phyloP scores from a whole-genome alignment of 208 protist species.

The Trypanosoma lewisi region DNA sequence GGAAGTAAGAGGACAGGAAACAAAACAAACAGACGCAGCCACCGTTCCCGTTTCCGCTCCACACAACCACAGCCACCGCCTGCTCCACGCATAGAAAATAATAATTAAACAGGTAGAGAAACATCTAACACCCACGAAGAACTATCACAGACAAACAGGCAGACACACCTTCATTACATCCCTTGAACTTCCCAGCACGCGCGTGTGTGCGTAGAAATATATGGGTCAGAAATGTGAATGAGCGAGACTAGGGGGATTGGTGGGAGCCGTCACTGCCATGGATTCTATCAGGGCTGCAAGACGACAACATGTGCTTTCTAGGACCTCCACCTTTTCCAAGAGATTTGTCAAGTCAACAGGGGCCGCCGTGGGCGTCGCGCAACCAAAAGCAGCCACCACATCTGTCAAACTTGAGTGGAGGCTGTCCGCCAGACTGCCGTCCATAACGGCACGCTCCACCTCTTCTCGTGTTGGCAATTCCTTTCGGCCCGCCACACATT shows the following conservation, averaged over 20 bases:
- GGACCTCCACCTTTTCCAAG: constrained; percentile 25
- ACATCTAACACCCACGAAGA: too few species aligned
- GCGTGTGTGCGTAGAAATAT: neutral
- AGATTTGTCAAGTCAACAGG: constrained; percentile 24
- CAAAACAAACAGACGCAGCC: too few species aligned
- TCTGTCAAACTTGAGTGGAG: neutral
- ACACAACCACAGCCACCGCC: too few species aligned
- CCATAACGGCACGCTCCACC: constrained; percentile 46
- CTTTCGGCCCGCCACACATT: neutral
- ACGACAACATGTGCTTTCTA: constrained; percentile 33
- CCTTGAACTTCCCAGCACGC: too few species aligned
- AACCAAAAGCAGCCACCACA: neutral
- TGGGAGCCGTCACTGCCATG: constrained; percentile 36
- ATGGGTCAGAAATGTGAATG: constrained; percentile 20
- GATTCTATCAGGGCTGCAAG: constrained; percentile 40
- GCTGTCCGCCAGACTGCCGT: constrained; percentile 2
- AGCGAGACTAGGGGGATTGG: constrained; percentile 55
- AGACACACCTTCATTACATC: neutral
- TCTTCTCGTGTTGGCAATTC: constrained; percentile 34
- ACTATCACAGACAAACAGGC: neutral
- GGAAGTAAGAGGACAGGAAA: too few species aligned
- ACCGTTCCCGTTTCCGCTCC: too few species aligned
- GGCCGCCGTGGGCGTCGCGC: neutral
- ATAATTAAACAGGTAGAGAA: too few species aligned
- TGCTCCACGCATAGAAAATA: too few species aligned